Evolutionary conservation across 768 basidiomycete species (phyloP), one percentile per base, ranked within the genome.

Genomic region (Trametopsis cervina): DNA sequence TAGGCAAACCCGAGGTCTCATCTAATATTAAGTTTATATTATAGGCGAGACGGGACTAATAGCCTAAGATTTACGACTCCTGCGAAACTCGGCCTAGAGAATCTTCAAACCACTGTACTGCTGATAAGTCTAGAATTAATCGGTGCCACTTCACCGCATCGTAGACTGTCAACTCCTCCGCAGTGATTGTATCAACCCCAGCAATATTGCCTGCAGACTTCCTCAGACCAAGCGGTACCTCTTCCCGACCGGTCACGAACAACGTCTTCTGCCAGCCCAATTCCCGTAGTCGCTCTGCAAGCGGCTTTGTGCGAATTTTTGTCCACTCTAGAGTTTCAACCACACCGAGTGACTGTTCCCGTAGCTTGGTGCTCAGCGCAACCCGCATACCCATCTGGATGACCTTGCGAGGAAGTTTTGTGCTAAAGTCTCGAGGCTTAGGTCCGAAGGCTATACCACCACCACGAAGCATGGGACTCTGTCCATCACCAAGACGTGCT

Each of bases 381-480:
- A 93, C 85, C 18, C 89, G 78, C 80, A 97, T 83, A 9, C 94
- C 95, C 81, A 97, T 87, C 57, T 89, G 74, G 36, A 91, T 76
- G 55, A 96, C 87, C 67, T 97, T 97, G 54, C 89, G 78, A n/a
- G 89, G 88, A 29, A 99, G 76, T 54, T 89, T 85, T 17, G 91
- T 92, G 57, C 86, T 81, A 65, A 94, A 97, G 63, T 96, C 89
- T 42, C 92, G 79, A 2, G 92, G 89, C 61, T 89, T 85, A 0
- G 91, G 90, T 24, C 92, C 92, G 52, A 92, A 93, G 4, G 90
- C 90, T 35, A 87, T 78, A 56, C 95, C 96, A 66, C 96, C 96
- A 26, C 95, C 95, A 25, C 83, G 75, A 46, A 85, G 77, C 76
- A 91, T 89, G 1, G 90, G 91, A 63, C 81, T 86, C 57, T 90